Conservation (phyloP, 345 rosid genomes). For the Salix exigua region DNA sequence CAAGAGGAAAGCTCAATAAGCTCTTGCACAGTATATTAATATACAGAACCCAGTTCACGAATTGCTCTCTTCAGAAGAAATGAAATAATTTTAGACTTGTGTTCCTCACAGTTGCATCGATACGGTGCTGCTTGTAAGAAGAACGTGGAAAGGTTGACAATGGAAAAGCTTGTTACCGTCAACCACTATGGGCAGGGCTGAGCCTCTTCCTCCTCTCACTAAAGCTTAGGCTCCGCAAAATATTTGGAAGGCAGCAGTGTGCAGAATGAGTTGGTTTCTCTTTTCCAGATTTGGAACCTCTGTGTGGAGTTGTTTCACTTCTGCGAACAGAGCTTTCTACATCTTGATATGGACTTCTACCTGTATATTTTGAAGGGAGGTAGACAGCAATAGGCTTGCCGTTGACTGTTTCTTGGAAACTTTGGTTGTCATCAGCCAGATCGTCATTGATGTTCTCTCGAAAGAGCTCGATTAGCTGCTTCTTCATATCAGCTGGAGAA, state of each 20-base stretch:
- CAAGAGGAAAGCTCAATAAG: neutral
- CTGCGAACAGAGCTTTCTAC: conserved; percentile 19
- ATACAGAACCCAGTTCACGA: neutral
- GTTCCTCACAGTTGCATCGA: conserved; percentile 3
- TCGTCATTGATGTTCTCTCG: conserved; percentile 37
- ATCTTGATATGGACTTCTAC: conserved; percentile 19
- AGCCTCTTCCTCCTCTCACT: conserved; percentile 41
- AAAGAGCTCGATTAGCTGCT: conserved; percentile 56
- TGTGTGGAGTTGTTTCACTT: conserved; percentile 14
- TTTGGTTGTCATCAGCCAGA: neutral
- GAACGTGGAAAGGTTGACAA: neutral
- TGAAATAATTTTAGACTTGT: neutral
- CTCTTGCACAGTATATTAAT: conserved; percentile 9
- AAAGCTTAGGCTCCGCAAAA: conserved; percentile 43
- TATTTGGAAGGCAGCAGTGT: conserved; percentile 46
- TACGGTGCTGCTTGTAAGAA: neutral
- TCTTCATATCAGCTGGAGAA: conserved; percentile 35
- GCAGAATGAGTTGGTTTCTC: conserved; percentile 29
- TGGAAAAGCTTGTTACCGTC: neutral
- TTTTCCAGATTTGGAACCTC: conserved; percentile 12
- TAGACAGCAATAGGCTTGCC: conserved; percentile 8
- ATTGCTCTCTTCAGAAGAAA: neutral
- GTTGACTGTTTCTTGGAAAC: conserved; percentile 15
- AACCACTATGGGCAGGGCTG: conserved; percentile 12
- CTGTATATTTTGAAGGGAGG: conserved; percentile 15